These are phyloP conservation scores for Sarcodon sp. DNA, from an alignment of 768 basidiomycete species.

Conservation along the genomic window DNA sequence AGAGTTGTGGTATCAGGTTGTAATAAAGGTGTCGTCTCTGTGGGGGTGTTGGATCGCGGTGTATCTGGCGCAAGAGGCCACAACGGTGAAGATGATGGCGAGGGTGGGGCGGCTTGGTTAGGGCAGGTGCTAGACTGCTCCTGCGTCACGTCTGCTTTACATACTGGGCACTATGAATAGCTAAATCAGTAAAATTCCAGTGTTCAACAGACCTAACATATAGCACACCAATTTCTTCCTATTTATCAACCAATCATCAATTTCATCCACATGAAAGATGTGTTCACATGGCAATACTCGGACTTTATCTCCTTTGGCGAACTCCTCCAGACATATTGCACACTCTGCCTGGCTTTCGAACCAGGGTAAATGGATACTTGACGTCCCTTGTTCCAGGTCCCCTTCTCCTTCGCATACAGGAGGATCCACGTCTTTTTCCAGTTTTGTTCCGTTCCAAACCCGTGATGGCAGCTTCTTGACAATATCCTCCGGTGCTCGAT, in stretches of 20 bases:
- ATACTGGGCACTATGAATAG: constrained; percentile 66
- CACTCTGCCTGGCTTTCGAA: constrained; percentile 80
- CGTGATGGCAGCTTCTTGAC: constrained; percentile 73
- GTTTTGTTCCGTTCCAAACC: constrained; percentile 70
- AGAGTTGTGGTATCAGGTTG: no score
- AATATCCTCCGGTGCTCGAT: constrained; percentile 72
- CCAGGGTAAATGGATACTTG: constrained; percentile 25
- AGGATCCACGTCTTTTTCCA: constrained; percentile 59
- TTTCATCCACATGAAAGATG: constrained; percentile 86
- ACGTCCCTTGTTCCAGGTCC: constrained; percentile 1
- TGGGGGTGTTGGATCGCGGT: no score
- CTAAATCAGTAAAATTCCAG: neutral
- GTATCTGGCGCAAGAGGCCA: no score
- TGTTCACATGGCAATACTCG: constrained; percentile 90
- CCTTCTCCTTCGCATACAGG: constrained; percentile 6
- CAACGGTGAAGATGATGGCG: no score
- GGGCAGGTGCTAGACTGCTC: constrained; percentile 1
- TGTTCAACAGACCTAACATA: neutral
- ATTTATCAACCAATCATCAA: constrained; percentile 87
- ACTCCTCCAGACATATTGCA: constrained; percentile 85
- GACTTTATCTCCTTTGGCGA: constrained; percentile 79
- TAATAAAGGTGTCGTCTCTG: no score
- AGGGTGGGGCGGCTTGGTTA: no score
- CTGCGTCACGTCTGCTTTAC: constrained; percentile 85
- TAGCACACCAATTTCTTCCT: constrained; percentile 80